These are phyloP conservation scores for Diaporthe sp. DNA, from an alignment of 2,329 filamentous ascomycete genomes.

Conservation along the genomic window DNA sequence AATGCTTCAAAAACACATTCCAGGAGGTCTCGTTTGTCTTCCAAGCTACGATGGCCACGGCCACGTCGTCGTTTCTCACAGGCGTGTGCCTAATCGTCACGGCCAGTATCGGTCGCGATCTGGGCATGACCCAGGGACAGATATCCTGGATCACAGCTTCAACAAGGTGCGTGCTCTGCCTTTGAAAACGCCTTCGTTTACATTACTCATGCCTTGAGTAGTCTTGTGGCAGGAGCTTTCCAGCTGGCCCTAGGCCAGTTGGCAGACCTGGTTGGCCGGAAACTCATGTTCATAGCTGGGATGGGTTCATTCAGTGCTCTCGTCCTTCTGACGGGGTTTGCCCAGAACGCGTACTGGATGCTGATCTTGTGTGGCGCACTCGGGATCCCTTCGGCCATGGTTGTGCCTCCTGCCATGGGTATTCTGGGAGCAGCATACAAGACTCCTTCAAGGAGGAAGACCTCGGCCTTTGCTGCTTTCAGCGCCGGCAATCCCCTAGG, in stretches of 20 bases:
- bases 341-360: neutral
- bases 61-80: neutral
- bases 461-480: neutral
- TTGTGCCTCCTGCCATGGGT: neutral
- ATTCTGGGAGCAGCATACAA: neutral
- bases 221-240: neutral
- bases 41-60: neutral
- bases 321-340: neutral
- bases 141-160: conserved; percentile 1
- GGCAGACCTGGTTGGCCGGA: neutral
- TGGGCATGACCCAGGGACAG: neutral
- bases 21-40: conserved; percentile 1
- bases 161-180: neutral
- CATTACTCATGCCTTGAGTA: neutral
- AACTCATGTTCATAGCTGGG: conserved; percentile 5
- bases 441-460: neutral
- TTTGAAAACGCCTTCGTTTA: neutral
- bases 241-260: neutral
- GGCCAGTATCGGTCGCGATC: conserved; percentile 1
- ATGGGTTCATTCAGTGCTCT: neutral
- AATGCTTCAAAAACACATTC: neutral
- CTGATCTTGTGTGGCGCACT: neutral
- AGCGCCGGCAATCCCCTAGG: neutral
- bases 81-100: neutral
- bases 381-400: conserved; percentile 4